These are phyloP conservation scores for Globisporangium canariense DNA, from an alignment of 352 stramenopile species.

Conservation along the genomic window DNA sequence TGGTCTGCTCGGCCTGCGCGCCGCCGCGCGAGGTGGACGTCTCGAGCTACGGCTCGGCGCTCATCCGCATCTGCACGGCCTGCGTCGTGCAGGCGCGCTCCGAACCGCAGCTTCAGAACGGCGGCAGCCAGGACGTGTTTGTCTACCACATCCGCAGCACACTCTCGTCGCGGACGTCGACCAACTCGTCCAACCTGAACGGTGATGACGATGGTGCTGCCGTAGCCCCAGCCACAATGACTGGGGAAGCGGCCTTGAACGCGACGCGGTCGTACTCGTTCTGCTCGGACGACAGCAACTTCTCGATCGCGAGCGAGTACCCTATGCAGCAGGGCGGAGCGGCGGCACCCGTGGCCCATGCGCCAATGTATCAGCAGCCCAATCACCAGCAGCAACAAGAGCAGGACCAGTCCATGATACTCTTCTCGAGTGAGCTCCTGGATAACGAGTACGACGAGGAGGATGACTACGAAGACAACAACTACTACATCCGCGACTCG, in stretches of 20 bases:
- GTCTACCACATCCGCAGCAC: constrained; percentile 40
- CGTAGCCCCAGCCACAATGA: too few relatives aligned
- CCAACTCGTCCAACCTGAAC: constrained; percentile 24
- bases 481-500: constrained; percentile 24
- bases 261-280: constrained; percentile 21
- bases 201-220: constrained; percentile 1
- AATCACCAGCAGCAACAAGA: constrained; percentile 1
- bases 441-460: not conserved
- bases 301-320: constrained; percentile 55
- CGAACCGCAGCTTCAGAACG: constrained; percentile 1
- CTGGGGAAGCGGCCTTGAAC: not conserved
- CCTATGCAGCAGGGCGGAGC: not conserved
- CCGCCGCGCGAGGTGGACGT: constrained; percentile 51
- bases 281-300: constrained; percentile 46
- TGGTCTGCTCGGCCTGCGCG: constrained; percentile 66
- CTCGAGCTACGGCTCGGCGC: constrained; percentile 24
- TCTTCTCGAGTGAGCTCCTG: not conserved
- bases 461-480: not conserved
- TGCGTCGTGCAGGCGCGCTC: constrained; percentile 52
- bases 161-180: constrained; percentile 28
- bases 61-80: constrained; percentile 61
- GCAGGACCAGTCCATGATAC: not conserved
- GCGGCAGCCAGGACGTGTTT: constrained; percentile 29
- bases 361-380: constrained; percentile 4
- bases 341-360: not conserved